A percentile compares a stretch with the other conserved stretches of the same genome.
Conservation (phyloP, 148 eudicot species). For the Amaranthus palmeri region DNA sequence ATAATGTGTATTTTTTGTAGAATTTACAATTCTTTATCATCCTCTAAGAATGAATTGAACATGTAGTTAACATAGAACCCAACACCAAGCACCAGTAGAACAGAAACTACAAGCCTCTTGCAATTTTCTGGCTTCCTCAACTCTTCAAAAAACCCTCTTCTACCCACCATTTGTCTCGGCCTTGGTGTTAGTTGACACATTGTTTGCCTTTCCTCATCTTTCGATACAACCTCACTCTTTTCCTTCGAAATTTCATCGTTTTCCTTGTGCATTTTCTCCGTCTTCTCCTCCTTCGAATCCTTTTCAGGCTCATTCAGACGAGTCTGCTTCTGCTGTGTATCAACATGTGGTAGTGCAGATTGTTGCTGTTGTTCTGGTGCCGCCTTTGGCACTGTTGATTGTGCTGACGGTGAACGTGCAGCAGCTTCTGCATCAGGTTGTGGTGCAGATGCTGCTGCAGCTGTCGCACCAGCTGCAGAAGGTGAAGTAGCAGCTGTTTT, state of each 20-base stretch:
- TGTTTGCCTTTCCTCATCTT: slow-evolving; percentile 3
- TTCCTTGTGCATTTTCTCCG: not conserved
- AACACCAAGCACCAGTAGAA: slow-evolving; percentile 28
- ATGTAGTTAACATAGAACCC: slow-evolving; percentile 32
- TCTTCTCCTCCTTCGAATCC: not conserved
- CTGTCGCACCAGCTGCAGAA: slow-evolving; percentile 9
- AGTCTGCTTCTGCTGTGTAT: not conserved
- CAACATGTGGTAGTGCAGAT: not conserved
- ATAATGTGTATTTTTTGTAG: not conserved
- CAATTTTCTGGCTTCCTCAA: slow-evolving; percentile 36
- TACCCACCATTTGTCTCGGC: not conserved
- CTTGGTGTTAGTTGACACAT: not conserved
- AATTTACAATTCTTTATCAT: not conserved
- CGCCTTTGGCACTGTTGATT: slow-evolving; percentile 8
- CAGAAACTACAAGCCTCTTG: slow-evolving; percentile 23
- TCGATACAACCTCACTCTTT: not conserved
- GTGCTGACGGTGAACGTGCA: not conserved
- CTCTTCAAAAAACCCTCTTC: slow-evolving; percentile 19
- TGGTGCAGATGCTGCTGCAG: not conserved
- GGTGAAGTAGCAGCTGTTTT: not conserved
- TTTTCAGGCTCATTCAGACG: not conserved
- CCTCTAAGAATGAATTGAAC: slow-evolving; percentile 10
- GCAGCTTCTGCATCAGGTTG: not conserved
- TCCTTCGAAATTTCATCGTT: not conserved
- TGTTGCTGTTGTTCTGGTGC: slow-evolving; percentile 3